Evolutionary conservation across 805 yeast species (phyloP), one percentile per base, ranked within the genome.

Genomic region (Pichia insulana): DNA sequence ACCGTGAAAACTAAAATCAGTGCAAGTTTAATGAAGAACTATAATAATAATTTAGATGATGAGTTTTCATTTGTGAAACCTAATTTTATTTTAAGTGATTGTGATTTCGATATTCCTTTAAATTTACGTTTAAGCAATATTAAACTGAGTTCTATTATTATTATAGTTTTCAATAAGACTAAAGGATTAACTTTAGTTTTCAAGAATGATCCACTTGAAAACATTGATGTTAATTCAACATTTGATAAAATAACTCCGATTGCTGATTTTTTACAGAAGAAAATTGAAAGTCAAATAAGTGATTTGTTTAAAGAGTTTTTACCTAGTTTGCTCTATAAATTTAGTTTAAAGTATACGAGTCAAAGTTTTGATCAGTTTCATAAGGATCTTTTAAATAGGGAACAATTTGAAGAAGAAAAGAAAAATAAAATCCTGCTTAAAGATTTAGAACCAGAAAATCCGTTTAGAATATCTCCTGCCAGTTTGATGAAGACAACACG

Each of bases 131-230:
- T 87, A 41, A 75, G 87, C 33, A 80, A 83, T 43, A 80, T 87
- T 47, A 71, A 72, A 51, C 68, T 87, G 40, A 75, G 80, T 43
- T 92, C 95, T 1, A 87, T 88, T 45, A 87, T 89, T 19, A 82
- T 87, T 41, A 77, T 86, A 47, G 96, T 87, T 3, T 87, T 83
- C 58, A 76, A 83, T 25, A 80, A 83, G 53, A 70, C 83, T 3
- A 85, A 85, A 55, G 96, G 96, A 1, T 69, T 87, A 43, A 87
- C 96, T 0, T 65, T 87, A 33, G 96, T 87, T 26, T 87, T 87
- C 64, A 74, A 89, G 52, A 87, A 87, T 60, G 96, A 87, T 60
- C 96, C 96, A 0, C 68, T 87, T 43, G 95, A 86, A 51, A 74
- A 80, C 17, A 86, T 87, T 48, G 79, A 78, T 52, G 94, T 87